These are phyloP conservation scores for Coriaria nepalensis DNA, from an alignment of 306 rosid genomes.

Conservation along the genomic window DNA sequence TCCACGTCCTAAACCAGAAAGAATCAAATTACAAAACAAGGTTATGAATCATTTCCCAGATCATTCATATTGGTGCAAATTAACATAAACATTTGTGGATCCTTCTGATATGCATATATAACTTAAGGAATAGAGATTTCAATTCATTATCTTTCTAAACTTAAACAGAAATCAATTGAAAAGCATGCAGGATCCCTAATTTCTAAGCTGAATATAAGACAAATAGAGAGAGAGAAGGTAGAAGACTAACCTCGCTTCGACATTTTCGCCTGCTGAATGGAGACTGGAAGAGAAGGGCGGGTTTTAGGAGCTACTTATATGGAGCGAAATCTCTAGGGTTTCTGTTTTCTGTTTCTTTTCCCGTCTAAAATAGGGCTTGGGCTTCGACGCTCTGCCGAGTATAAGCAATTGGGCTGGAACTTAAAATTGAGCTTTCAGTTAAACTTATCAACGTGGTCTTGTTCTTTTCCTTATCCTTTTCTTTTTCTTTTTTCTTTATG, in stretches of 20 bases:
- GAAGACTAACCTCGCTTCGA: conserved; percentile 46
- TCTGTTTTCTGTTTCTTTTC: not conserved
- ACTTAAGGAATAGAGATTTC: too few species aligned
- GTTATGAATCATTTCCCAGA: not conserved
- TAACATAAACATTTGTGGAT: too few species aligned
- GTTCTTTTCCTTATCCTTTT: too few species aligned
- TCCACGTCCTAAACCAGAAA: conserved; percentile 42
- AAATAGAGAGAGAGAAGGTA: not conserved
- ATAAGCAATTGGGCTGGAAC: too few species aligned
- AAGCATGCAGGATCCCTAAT: not conserved
- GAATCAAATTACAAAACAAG: not conserved
- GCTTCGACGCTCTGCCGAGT: too few species aligned
- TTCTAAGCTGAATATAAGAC: not conserved
- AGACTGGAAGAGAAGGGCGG: conserved; percentile 6
- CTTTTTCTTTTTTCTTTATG: too few species aligned
- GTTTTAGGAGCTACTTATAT: conserved; percentile 13
- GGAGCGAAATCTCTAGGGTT: conserved; percentile 31
- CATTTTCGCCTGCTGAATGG: conserved; percentile 21
- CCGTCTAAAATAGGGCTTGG: too few species aligned
- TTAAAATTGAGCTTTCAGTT: too few species aligned
- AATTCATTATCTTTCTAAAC: too few species aligned
- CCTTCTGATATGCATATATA: too few species aligned
- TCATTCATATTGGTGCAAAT: too few species aligned
- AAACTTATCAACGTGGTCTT: too few species aligned
- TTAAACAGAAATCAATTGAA: not conserved